phyloP scores from a whole-genome alignment of 192 early-diverging fungal genomes.

The Backusella parvicylindrica region DNA sequence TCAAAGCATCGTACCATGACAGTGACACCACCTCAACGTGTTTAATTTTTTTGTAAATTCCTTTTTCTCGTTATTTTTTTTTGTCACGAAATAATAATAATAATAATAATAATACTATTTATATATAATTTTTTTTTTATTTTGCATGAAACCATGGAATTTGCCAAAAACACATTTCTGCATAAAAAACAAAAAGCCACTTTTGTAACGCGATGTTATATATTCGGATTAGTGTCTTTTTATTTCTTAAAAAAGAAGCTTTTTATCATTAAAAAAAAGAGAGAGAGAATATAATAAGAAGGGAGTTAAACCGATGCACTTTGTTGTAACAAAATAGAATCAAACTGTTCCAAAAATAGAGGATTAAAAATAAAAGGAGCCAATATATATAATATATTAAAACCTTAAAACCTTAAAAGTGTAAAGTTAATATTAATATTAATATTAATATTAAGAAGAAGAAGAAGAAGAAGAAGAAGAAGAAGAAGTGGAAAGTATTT shows the following conservation, averaged over 20 bases:
- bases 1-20: conserved; percentile 14
- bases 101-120: not conserved
- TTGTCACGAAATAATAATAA: not conserved
- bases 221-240: not conserved
- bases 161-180: not conserved
- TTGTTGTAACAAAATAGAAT: too few species aligned
- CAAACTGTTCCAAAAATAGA: not conserved
- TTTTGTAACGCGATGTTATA: not conserved
- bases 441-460: too few species aligned
- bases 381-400: not conserved
- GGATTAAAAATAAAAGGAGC: not conserved
- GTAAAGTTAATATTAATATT: too few species aligned
- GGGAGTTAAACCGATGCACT: too few species aligned
- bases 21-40: not conserved
- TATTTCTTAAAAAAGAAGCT: not conserved
- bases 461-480: too few species aligned
- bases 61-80: not conserved
- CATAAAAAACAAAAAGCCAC: not conserved
- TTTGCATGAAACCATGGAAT: not conserved
- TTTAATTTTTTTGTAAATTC: not conserved
- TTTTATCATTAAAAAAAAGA: too few species aligned
- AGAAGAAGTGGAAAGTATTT: too few species aligned
- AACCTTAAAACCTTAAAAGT: not conserved
- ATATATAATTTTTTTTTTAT: not conserved
- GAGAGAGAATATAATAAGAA: too few species aligned